Evolutionary conservation across 352 stramenopile species (phyloP).

Genomic region (Aphanomyces stellatus): DNA sequence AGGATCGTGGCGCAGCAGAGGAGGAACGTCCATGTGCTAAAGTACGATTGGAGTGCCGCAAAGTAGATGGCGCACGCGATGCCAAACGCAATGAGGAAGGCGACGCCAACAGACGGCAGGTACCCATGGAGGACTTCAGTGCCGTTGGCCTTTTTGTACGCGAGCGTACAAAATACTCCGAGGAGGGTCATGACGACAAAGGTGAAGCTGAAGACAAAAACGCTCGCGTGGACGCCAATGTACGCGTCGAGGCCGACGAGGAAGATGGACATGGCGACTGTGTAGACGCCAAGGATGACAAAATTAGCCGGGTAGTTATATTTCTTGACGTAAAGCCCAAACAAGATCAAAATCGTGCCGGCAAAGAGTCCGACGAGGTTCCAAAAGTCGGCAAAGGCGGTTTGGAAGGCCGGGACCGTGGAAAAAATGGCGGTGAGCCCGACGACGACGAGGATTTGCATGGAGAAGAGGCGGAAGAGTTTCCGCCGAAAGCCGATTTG

Average conservation of each 20-base stretch:
- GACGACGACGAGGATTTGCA: conserved; percentile 34
- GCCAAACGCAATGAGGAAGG: conserved; percentile 24
- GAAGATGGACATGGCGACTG: conserved; percentile 28
- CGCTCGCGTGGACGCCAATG: conserved; percentile 32
- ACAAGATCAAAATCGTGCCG: conserved; percentile 25
- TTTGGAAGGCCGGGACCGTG: conserved; percentile 22
- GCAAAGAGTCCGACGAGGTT: conserved; percentile 22
- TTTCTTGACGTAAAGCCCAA: conserved; percentile 32
- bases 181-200: conserved; percentile 41
- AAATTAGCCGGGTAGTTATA: conserved; percentile 39
- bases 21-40: conserved; percentile 29
- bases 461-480: conserved; percentile 36
- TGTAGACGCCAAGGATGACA: conserved; percentile 39
- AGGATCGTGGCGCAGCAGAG: conserved; percentile 32
- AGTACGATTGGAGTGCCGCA: conserved; percentile 21
- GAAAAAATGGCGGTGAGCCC: conserved; percentile 24
- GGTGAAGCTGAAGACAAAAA: conserved; percentile 30
- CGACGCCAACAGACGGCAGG: conserved; percentile 25
- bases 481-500: conserved; percentile 40
- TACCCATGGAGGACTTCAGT: conserved; percentile 29
- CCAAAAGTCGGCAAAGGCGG: conserved; percentile 21
- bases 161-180: conserved; percentile 27
- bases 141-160: conserved; percentile 3
- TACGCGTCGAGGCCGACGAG: conserved; percentile 29
- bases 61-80: conserved; percentile 24